These are phyloP conservation scores for Globisporangium okanoganense DNA, from an alignment of 352 stramenopile genomes.

Conservation along the genomic window DNA sequence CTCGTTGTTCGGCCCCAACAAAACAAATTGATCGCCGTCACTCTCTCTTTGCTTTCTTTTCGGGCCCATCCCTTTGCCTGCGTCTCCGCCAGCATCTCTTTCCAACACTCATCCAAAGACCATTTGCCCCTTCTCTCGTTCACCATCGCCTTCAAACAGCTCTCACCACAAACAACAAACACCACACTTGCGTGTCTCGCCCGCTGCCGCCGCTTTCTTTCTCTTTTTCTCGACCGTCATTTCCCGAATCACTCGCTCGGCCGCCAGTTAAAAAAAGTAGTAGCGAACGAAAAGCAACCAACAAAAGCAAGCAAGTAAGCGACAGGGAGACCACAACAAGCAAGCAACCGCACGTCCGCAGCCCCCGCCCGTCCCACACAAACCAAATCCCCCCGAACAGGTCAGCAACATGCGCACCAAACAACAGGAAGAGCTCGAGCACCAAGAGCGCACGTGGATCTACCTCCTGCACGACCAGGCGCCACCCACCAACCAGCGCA, in stretches of 20 bases:
- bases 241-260: conserved; percentile 12
- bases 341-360: neutral
- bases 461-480: conserved; percentile 19
- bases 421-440: conserved; percentile 14
- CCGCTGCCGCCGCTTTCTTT: conserved; percentile 3
- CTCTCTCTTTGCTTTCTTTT: neutral
- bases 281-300: neutral
- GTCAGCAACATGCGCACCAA: conserved; percentile 18
- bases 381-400: too few species aligned
- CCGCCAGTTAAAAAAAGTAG: neutral
- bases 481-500: conserved; percentile 6
- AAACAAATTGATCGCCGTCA: conserved; percentile 5
- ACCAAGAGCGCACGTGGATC: conserved; percentile 19
- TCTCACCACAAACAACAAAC: neutral
- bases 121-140: conserved; percentile 7
- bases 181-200: conserved; percentile 1
- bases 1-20: neutral
- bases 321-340: neutral
- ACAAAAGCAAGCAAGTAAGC: neutral
- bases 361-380: neutral
- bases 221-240: conserved; percentile 8
- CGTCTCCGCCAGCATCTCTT: conserved; percentile 10
- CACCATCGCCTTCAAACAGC: conserved; percentile 7
- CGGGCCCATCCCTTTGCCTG: conserved; percentile 6
- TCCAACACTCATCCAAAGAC: conserved; percentile 2